phyloP scores from a whole-genome alignment of 768 basidiomycete species.

The Coprinopsis marcescibilis region DNA sequence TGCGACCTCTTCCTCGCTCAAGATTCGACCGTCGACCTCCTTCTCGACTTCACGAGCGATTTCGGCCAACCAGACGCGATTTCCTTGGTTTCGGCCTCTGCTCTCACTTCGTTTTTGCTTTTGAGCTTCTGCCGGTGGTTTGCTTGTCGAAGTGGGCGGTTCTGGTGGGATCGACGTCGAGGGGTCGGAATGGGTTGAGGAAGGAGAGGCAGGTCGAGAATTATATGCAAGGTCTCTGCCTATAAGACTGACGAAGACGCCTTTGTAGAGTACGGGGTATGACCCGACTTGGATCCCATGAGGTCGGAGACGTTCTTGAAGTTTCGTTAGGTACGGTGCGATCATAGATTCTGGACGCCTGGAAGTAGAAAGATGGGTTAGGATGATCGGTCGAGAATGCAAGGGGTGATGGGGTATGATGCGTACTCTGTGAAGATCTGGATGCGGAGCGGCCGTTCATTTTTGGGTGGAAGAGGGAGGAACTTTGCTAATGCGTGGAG shows the following conservation, averaged over 20 bases:
- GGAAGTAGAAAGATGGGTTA: background rate
- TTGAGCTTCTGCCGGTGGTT: conserved; percentile 29
- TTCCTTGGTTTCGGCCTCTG: no score
- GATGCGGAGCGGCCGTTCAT: conserved; percentile 68
- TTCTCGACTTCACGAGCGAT: conserved; percentile 59
- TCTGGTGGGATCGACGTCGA: background rate
- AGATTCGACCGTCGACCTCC: conserved; percentile 50
- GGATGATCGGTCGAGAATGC: background rate
- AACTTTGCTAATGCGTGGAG: conserved; percentile 66
- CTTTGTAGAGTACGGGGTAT: conserved; percentile 58
- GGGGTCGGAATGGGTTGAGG: background rate
- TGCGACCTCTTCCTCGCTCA: conserved; percentile 62
- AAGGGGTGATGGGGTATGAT: conserved; percentile 1
- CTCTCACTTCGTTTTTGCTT: no score
- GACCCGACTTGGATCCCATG: conserved; percentile 82
- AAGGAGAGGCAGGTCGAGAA: no score
- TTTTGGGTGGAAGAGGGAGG: conserved; percentile 71
- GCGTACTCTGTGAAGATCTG: conserved; percentile 78
- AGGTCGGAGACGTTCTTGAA: conserved; percentile 65
- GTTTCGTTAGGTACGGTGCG: conserved; percentile 75
- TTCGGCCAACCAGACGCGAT: conserved; percentile 42
- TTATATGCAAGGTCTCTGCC: conserved; percentile 40
- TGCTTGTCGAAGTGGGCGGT: background rate
- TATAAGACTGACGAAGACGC: conserved; percentile 70
- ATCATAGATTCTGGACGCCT: conserved; percentile 75